Conservation (phyloP, 2,329 filamentous ascomycete species). For the Pseudocercospora eumusae region DNA sequence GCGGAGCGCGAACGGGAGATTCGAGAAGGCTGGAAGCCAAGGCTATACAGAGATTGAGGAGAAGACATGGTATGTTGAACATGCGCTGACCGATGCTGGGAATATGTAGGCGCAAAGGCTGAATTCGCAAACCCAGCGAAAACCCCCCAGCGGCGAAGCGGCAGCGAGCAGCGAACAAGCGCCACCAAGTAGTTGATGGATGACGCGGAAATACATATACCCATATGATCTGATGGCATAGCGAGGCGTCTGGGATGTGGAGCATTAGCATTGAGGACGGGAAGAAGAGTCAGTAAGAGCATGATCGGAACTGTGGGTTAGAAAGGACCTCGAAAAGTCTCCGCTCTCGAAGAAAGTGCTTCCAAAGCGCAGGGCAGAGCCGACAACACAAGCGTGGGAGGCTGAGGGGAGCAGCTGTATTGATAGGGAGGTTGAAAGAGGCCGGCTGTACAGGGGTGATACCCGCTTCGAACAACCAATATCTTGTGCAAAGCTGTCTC, state of each 20-base stretch:
- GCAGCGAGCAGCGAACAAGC: conserved; percentile 16
- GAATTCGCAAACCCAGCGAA: conserved; percentile 31
- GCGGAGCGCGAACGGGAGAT: conserved; percentile 74
- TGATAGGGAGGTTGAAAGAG: neutral
- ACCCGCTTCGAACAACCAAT: neutral
- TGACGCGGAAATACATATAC: conserved; percentile 15
- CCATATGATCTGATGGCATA: conserved; percentile 31
- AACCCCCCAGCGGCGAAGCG: conserved; percentile 20
- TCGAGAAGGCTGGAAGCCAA: conserved; percentile 88
- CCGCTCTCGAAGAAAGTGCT: conserved; percentile 1
- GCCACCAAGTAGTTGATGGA: conserved; percentile 24
- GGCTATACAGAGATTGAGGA: conserved; percentile 80
- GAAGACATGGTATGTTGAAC: conserved; percentile 17
- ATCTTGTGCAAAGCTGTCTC: neutral
- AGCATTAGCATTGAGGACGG: neutral
- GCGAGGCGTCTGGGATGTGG: conserved; percentile 30
- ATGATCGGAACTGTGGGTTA: neutral
- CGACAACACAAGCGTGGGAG: neutral
- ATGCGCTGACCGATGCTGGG: conserved; percentile 27
- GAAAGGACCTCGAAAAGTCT: neutral
- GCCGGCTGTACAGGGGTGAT: neutral
- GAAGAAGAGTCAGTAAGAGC: neutral
- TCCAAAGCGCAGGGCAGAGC: neutral
- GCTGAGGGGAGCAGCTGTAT: neutral
- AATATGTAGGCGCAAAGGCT: conserved; percentile 35